These are phyloP conservation scores for Arabidopsis lyrata DNA, from an alignment of 441 rosid species.

Conservation along the genomic window DNA sequence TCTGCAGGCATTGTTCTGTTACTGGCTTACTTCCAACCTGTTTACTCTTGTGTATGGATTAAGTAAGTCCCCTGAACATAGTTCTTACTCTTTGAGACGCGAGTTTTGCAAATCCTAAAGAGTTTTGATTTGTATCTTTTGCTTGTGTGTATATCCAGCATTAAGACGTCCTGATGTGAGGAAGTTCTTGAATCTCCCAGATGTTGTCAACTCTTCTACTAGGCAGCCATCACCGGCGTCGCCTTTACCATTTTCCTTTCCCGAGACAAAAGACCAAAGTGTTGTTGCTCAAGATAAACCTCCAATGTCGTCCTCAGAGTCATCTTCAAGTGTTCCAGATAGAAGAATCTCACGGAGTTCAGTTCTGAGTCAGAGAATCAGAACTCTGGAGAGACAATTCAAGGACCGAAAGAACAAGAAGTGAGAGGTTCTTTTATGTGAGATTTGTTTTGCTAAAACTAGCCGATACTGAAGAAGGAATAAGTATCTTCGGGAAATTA, in stretches of 20 bases:
- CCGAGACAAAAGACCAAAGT: conserved; percentile 36
- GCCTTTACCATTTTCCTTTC: conserved; percentile 26
- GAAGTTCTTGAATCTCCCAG: conserved; percentile 52
- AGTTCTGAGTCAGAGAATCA: conserved; percentile 50
- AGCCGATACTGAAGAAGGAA: conserved; percentile 17
- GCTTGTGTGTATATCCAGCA: conserved; percentile 43
- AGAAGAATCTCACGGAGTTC: conserved; percentile 49
- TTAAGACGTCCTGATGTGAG: conserved; percentile 52
- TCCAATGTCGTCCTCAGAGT: conserved; percentile 27
- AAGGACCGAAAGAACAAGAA: conserved; percentile 46
- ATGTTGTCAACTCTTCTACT: conserved; percentile 26
- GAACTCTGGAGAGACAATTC: conserved; percentile 47
- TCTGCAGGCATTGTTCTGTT: conserved; percentile 59
- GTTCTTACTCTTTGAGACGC: conserved; percentile 1
- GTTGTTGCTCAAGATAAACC: conserved; percentile 28
- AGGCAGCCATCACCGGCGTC: conserved; percentile 34
- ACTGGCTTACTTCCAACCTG: conserved; percentile 65
- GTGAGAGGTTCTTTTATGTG: conserved; percentile 31
- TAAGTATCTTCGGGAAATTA: conserved; percentile 20
- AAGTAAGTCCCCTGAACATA: conserved; percentile 42
- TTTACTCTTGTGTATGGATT: conserved; percentile 56
- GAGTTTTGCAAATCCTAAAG: conserved; percentile 1
- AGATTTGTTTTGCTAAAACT: conserved; percentile 24
- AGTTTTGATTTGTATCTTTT: conserved; percentile 19
- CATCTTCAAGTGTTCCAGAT: conserved; percentile 40